Conservation (phyloP, 495 filamentous ascomycete species). For the Hypoxylon cercidicola region DNA sequence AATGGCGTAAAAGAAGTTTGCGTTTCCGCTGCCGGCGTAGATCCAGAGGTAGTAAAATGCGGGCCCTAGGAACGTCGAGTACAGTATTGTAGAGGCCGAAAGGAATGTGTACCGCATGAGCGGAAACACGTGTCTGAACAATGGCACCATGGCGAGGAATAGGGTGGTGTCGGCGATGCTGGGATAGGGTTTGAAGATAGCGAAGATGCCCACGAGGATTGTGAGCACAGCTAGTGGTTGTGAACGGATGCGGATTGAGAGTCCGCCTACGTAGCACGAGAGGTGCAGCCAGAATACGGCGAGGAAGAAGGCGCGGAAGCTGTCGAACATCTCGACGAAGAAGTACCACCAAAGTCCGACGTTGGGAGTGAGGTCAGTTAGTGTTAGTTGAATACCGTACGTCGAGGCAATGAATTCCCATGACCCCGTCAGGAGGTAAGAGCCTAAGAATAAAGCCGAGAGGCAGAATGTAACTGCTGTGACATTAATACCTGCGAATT, state of each 20-base stretch:
- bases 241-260: constrained; percentile 79
- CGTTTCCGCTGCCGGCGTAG: constrained; percentile 96
- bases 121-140: constrained; percentile 96
- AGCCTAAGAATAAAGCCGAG: constrained; percentile 71
- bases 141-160: constrained; percentile 81
- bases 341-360: constrained; percentile 99
- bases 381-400: constrained; percentile 89
- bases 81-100: constrained; percentile 80
- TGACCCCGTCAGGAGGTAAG: constrained; percentile 79
- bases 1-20: constrained; percentile 99
- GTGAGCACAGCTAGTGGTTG: constrained; percentile 89
- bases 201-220: constrained; percentile 84
- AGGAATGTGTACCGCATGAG: constrained; percentile 95
- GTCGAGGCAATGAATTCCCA: constrained; percentile 88
- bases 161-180: constrained; percentile 87
- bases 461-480: constrained; percentile 59
- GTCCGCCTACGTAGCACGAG: constrained; percentile 82
- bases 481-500: constrained; percentile 64
- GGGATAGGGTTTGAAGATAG: constrained; percentile 96
- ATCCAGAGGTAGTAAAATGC: constrained; percentile 99
- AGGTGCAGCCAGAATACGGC: constrained; percentile 98
- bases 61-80: constrained; percentile 87
- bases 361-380: constrained; percentile 94
- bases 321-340: constrained; percentile 99
- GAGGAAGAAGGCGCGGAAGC: constrained; percentile 95